These are phyloP conservation scores for Dactylis glomerata DNA, from an alignment of 176 grass and related monocot species.

Conservation along the genomic window DNA sequence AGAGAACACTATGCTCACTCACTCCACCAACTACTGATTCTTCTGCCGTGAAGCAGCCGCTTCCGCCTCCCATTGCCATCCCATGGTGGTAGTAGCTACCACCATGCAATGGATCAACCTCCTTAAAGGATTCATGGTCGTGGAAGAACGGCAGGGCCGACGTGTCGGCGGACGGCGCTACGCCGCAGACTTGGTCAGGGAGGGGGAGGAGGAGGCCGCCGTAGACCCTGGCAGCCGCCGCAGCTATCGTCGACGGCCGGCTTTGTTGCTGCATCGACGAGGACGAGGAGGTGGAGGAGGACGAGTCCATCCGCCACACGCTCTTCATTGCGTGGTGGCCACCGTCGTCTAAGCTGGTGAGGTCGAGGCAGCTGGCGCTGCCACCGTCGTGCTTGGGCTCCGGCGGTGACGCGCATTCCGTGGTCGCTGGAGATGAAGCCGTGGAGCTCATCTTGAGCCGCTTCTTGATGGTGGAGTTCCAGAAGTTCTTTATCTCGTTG, in stretches of 20 bases:
- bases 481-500: constrained; percentile 99
- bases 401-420: constrained; percentile 34
- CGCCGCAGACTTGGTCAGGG: constrained; percentile 40
- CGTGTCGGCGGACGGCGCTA: not conserved
- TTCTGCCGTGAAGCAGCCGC: constrained; percentile 36
- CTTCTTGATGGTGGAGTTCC: constrained; percentile 99
- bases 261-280: constrained; percentile 42
- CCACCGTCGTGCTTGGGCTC: constrained; percentile 44
- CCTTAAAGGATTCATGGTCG: constrained; percentile 36
- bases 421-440: constrained; percentile 30
- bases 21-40: constrained; percentile 26
- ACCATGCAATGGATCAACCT: constrained; percentile 22
- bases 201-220: constrained; percentile 72
- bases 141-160: constrained; percentile 43
- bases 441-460: constrained; percentile 57
- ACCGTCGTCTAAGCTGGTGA: constrained; percentile 24
- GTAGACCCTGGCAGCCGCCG: constrained; percentile 25
- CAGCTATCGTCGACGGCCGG: not conserved
- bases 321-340: constrained; percentile 19
- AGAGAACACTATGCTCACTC: constrained; percentile 30
- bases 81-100: constrained; percentile 34
- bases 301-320: constrained; percentile 63
- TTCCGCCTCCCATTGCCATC: constrained; percentile 36
- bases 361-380: constrained; percentile 26
- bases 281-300: constrained; percentile 50